Percentiles rank a stretch among this genome's conserved stretches.
Evolutionary conservation across 805 yeast species (phyloP).

Genomic region (Ogataea corticis): DNA sequence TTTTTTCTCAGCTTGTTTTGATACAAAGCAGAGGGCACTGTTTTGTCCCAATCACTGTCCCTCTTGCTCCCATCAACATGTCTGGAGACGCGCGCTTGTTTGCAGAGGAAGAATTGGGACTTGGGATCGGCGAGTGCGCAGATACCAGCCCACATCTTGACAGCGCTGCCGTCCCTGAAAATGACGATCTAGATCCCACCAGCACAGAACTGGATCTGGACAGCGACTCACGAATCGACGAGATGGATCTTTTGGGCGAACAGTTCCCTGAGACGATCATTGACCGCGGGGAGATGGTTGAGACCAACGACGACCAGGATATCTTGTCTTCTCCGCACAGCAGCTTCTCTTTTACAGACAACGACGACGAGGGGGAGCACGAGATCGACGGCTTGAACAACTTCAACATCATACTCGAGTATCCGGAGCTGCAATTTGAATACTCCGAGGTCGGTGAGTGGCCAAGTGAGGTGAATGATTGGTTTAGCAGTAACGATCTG

Average conservation of each 20-base stretch:
- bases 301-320: conserved; percentile 32
- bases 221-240: conserved; percentile 17
- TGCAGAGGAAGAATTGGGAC: conserved; percentile 2
- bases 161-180: background rate
- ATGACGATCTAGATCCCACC: background rate
- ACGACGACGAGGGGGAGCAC: conserved; percentile 26
- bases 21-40: no score
- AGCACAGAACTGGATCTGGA: conserved; percentile 5
- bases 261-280: conserved; percentile 31
- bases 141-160: background rate
- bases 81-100: background rate
- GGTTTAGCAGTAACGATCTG: conserved; percentile 38
- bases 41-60: no score
- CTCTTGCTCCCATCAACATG: background rate
- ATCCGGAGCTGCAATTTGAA: conserved; percentile 46
- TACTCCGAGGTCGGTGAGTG: conserved; percentile 39
- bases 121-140: background rate
- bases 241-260: conserved; percentile 21
- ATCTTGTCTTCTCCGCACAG: conserved; percentile 32
- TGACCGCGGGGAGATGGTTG: conserved; percentile 34
- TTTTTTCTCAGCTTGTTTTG: no score
- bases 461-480: conserved; percentile 41
- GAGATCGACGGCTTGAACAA: conserved; percentile 36
- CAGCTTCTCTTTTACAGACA: conserved; percentile 29
- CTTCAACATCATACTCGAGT: conserved; percentile 34